Percentiles rank a stretch among this genome's conserved stretches.
Evolutionary conservation across 2,329 filamentous ascomycete genomes (phyloP).

Genomic region (Alternaria dauci): DNA sequence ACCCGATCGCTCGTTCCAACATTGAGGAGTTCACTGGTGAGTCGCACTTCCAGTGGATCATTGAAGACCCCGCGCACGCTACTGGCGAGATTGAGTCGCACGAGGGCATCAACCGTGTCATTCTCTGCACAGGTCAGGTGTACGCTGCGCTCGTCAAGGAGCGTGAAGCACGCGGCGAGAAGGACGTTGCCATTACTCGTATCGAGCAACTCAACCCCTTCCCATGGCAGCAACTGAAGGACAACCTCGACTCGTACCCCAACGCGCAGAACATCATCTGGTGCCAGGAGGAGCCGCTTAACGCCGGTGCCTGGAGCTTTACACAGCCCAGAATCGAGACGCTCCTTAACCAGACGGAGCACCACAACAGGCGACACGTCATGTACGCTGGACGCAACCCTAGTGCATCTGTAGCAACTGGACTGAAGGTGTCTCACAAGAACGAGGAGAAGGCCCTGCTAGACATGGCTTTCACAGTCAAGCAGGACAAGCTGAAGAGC

Average conservation of each 20-base stretch:
- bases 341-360: slow-evolving; percentile 87
- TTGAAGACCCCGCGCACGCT: slow-evolving; percentile 86
- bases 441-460: slow-evolving; percentile 93
- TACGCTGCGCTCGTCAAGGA: slow-evolving; percentile 91
- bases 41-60: slow-evolving; percentile 96
- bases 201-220: slow-evolving; percentile 98
- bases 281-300: slow-evolving; percentile 97
- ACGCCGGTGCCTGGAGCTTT: slow-evolving; percentile 96
- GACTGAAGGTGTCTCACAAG: slow-evolving; percentile 84
- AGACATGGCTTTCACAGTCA: slow-evolving; percentile 68
- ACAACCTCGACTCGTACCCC: slow-evolving; percentile 95
- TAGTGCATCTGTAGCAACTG: slow-evolving; percentile 92
- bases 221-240: slow-evolving; percentile 95
- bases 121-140: slow-evolving; percentile 94
- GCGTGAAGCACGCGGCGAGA: slow-evolving; percentile 84
- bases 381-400: slow-evolving; percentile 96
- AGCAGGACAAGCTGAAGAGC: slow-evolving; percentile 72
- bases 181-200: slow-evolving; percentile 91
- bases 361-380: slow-evolving; percentile 94
- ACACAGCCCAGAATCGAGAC: slow-evolving; percentile 98
- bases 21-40: slow-evolving; percentile 92
- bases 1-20: slow-evolving; percentile 87
- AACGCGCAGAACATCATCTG: slow-evolving; percentile 98
- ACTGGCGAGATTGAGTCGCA: slow-evolving; percentile 75
- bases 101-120: slow-evolving; percentile 90